Evolutionary conservation across 225 moss, liverwort and hornwort species (phyloP).

Genomic region (Pleurozium schreberi): DNA sequence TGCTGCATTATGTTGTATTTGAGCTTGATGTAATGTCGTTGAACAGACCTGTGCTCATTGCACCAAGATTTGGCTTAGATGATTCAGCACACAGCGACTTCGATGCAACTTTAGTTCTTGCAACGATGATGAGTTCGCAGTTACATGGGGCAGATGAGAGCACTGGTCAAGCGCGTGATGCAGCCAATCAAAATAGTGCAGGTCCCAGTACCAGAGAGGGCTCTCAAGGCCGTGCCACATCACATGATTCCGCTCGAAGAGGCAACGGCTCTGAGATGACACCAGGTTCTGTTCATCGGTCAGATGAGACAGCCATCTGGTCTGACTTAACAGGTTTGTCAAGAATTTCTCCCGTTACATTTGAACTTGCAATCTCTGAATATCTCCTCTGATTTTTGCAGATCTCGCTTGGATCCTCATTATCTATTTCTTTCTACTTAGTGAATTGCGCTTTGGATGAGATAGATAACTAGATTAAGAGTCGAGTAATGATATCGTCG

Average conservation of each 20-base stretch:
- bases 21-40: not conserved
- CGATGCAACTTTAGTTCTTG: constrained; percentile 90
- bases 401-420: not conserved
- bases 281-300: constrained; percentile 46
- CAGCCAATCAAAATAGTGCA: constrained; percentile 30
- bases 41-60: constrained; percentile 81
- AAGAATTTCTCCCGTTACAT: not conserved
- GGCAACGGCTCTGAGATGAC: constrained; percentile 24
- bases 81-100: constrained; percentile 82
- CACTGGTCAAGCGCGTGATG: constrained; percentile 43
- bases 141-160: constrained; percentile 55
- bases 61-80: constrained; percentile 91
- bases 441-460: not conserved
- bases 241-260: constrained; percentile 27
- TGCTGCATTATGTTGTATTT: not conserved
- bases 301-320: constrained; percentile 62
- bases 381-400: not conserved
- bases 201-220: constrained; percentile 25
- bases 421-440: not conserved
- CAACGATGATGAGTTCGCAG: constrained; percentile 88
- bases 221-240: constrained; percentile 21
- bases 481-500: not conserved
- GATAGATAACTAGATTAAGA: not conserved
- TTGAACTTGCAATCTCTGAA: not conserved
- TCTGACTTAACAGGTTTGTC: constrained; percentile 52